A percentile compares a stretch with the other conserved stretches of the same genome.
Conservation (phyloP, 2,329 filamentous ascomycete genomes). For the Fusarium xylarioides region DNA sequence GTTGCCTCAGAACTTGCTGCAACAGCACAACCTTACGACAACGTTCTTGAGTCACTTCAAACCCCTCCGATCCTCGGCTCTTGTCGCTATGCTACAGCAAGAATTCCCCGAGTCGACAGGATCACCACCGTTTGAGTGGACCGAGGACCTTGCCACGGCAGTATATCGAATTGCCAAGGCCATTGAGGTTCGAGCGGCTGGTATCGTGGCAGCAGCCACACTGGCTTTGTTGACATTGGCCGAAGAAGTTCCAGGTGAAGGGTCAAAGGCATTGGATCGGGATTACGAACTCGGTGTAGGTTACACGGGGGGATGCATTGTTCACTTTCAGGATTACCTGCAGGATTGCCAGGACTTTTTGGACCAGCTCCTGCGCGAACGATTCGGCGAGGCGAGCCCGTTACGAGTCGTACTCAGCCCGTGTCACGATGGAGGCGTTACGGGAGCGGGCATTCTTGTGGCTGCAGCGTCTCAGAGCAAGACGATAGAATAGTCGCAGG, state of each 20-base stretch:
- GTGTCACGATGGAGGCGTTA: slow-evolving; percentile 70
- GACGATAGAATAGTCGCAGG: slow-evolving; percentile 43
- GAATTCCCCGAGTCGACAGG: slow-evolving; percentile 62
- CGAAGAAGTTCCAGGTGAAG: slow-evolving; percentile 65
- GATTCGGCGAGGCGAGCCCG: slow-evolving; percentile 43
- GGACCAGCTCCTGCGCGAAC: slow-evolving; percentile 58
- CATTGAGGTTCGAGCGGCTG: slow-evolving; percentile 77
- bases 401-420: slow-evolving; percentile 60
- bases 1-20: slow-evolving; percentile 64
- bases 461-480: slow-evolving; percentile 52
- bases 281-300: slow-evolving; percentile 73
- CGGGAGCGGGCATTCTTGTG: slow-evolving; percentile 68
- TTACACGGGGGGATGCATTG: slow-evolving; percentile 82
- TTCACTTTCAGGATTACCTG: slow-evolving; percentile 80
- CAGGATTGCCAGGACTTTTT: slow-evolving; percentile 75
- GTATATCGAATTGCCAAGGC: slow-evolving; percentile 74
- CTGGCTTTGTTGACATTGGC: slow-evolving; percentile 75
- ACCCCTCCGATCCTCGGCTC: slow-evolving; percentile 57
- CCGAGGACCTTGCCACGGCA: slow-evolving; percentile 63
- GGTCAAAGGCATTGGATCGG: slow-evolving; percentile 18
- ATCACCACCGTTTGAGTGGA: slow-evolving; percentile 67
- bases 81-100: slow-evolving; percentile 57
- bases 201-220: slow-evolving; percentile 76
- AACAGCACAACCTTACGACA: slow-evolving; percentile 73
- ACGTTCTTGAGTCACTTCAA: slow-evolving; percentile 77